Base-by-base conservation (phyloP, 306 rosid genomes). In the Casuarina equisetifolia region DNA sequence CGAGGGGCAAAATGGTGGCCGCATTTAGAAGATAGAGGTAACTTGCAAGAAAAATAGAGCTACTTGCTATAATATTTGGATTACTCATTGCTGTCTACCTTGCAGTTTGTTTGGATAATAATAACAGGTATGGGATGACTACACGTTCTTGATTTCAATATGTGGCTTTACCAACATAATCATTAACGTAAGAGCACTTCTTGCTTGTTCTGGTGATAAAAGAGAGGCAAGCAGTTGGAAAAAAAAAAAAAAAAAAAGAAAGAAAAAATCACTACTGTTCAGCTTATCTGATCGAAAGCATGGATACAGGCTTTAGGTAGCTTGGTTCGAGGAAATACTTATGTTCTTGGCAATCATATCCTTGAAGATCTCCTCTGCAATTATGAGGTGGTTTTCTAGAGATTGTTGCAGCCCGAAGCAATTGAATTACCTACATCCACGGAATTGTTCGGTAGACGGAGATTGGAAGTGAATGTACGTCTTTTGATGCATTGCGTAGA, bases 401-500 rank as follows among this genome's bases (percentile, higher is more conserved):
- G 53, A 72, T 19, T 32, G 66, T 40, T 67, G 54, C 74, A 36
- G 17, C 49, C 70, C 58, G 54, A 80, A 80, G 70, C 51, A 70
- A 8, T 69, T 58, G 79, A 80, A 74, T 39, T 36, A n/a, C 40
- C 48, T 5, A 66, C 20, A 40, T 16, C n/a, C 9, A 46, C 3
- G 68, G 38, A 9, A 32, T 54, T 73, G 1, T 58, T 3, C 13
- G 17, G n/a, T 1, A n/a, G 0, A 25, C 32, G 10, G 4, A 45
- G 39, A 1, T 19, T 19, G 25, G 45, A 46, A 11, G 50, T n/a
- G 7, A 38, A 38, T 13, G 66, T 55, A 78, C 82, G 80, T 75
- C 74, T 82, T 78, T 82, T 70, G 73, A 82, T 82, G 71, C 82
- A 74, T 69, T 78, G 80, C 57, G 51, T 69, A 19, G 55, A 44